phyloP scores from a whole-genome alignment of 2,329 filamentous ascomycete genomes.

The Shiraia sp. region DNA sequence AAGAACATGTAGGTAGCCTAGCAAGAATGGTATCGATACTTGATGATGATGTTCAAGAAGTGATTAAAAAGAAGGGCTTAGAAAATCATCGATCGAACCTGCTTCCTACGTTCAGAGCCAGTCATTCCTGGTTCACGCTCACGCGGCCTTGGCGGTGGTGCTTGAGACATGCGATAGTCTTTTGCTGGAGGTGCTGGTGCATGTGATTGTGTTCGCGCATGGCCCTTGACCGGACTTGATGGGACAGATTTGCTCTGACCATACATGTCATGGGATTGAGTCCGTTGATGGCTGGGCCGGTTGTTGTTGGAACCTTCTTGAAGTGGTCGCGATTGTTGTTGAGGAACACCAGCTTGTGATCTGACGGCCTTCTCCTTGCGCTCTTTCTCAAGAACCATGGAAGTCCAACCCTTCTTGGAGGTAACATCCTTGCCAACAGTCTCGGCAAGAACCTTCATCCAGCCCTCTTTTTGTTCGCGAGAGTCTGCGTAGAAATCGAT shows the following conservation, averaged over 20 bases:
- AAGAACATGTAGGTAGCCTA: slow-evolving; percentile 12
- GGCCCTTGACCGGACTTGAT: slow-evolving; percentile 36
- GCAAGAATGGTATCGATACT: slow-evolving; percentile 27
- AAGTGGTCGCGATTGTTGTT: slow-evolving; percentile 25
- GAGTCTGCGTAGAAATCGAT: slow-evolving; percentile 98
- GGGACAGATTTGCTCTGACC: slow-evolving; percentile 26
- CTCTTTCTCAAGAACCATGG: slow-evolving; percentile 59
- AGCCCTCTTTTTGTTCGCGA: slow-evolving; percentile 83
- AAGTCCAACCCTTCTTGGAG: slow-evolving; percentile 62
- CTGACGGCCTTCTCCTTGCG: slow-evolving; percentile 35
- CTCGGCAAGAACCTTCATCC: slow-evolving; percentile 88
- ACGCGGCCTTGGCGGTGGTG: slow-evolving; percentile 36
- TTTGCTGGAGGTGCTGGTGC: slow-evolving; percentile 37
- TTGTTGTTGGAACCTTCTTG: slow-evolving; percentile 19
- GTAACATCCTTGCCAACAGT: slow-evolving; percentile 61
- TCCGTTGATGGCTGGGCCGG: slow-evolving; percentile 30
- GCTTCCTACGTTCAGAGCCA: slow-evolving; percentile 35
- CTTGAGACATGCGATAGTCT: slow-evolving; percentile 28
- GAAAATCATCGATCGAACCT: slow-evolving; percentile 50
- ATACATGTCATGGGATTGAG: slow-evolving; percentile 34
- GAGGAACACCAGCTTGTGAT: slow-evolving; percentile 24
- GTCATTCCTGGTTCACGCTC: slow-evolving; percentile 28
- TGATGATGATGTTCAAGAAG: slow-evolving; percentile 18
- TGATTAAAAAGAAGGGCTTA: slow-evolving; percentile 20
- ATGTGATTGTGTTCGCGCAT: slow-evolving; percentile 38